Conservation (phyloP, 78 protist genomes). For the Speleostelium caveatum region DNA sequence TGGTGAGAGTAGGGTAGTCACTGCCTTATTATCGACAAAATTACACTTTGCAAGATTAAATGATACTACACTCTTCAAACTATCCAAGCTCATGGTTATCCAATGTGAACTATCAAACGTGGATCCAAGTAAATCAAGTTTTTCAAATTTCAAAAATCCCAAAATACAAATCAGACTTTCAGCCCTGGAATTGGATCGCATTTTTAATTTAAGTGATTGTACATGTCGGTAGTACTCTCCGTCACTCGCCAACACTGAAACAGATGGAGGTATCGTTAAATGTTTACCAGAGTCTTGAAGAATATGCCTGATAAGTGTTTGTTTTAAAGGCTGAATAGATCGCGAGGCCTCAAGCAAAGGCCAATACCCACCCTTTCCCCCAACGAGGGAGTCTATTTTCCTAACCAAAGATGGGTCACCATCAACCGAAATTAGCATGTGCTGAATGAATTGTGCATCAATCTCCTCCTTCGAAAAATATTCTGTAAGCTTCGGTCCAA, state of each 20-base stretch:
- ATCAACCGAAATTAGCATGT: neutral
- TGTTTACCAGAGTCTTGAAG: too few relatives aligned
- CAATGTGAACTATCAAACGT: neutral
- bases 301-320: neutral
- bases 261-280: neutral
- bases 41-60: conserved; percentile 8
- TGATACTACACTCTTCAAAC: too few relatives aligned
- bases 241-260: neutral
- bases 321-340: too few relatives aligned
- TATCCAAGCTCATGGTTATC: too few relatives aligned
- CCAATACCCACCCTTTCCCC: too few relatives aligned
- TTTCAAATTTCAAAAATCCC: neutral
- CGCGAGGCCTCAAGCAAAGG: too few relatives aligned
- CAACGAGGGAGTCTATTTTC: too few relatives aligned
- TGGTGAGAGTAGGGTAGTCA: neutral
- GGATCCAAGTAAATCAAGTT: neutral
- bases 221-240: neutral
- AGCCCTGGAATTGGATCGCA: neutral
- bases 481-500: neutral
- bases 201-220: neutral
- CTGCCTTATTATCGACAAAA: neutral
- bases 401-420: neutral
- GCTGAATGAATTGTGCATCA: neutral
- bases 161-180: neutral
- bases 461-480: too few relatives aligned